Percentiles rank a stretch among this genome's conserved stretches.
These are phyloP conservation scores for Cercospora berteroae DNA, from an alignment of 2,329 filamentous ascomycete species.

Conservation along the genomic window DNA sequence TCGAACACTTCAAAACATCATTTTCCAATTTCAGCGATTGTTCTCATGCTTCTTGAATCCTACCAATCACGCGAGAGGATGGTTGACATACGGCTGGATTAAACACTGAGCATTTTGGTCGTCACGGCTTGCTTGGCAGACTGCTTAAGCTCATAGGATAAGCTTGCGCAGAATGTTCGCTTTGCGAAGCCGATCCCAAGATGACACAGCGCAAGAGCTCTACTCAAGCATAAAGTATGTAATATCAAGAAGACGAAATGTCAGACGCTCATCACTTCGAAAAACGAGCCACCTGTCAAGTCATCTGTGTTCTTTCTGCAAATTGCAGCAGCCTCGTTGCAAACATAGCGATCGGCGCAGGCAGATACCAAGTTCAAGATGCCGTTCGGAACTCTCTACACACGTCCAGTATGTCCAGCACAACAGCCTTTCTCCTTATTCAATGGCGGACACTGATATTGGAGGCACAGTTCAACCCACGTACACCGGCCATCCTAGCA, in stretches of 20 bases:
- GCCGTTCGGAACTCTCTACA: background rate
- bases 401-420: background rate
- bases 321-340: background rate
- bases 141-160: background rate
- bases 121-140: background rate
- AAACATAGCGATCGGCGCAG: background rate
- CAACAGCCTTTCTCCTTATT: background rate
- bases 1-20: background rate
- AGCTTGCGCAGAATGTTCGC: background rate
- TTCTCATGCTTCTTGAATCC: background rate
- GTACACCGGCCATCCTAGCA: background rate
- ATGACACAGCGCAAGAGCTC: background rate
- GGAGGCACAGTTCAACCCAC: background rate
- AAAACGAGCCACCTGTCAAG: background rate
- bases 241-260: background rate
- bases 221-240: background rate
- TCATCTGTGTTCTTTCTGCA: background rate
- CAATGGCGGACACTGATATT: background rate
- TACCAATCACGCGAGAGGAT: background rate
- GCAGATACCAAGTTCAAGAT: background rate
- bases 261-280: background rate
- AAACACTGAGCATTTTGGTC: background rate
- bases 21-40: background rate
- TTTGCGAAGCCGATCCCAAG: background rate
- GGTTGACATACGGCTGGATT: background rate